These are phyloP conservation scores for Lactuca saligna DNA, from an alignment of 129 eudicot species.

Conservation along the genomic window DNA sequence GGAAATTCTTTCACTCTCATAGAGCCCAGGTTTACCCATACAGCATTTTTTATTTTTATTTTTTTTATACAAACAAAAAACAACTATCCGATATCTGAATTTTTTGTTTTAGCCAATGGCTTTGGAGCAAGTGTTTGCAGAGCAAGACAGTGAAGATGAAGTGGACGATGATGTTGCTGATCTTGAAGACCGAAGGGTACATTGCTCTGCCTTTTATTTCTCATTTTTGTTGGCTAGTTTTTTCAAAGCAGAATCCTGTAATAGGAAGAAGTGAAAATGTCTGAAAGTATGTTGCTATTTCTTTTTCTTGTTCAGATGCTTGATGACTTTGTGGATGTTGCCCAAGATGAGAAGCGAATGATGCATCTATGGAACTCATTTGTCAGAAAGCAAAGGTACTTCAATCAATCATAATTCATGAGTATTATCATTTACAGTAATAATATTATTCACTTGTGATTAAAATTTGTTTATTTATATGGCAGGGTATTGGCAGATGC, in stretches of 20 bases:
- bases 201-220: conserved; percentile 15
- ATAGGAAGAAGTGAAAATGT: no score
- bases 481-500: conserved; percentile 87
- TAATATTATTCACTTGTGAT: not conserved
- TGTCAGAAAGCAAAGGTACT: conserved; percentile 83
- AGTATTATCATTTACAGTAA: not conserved
- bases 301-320: conserved; percentile 65
- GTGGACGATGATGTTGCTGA: conserved; percentile 97
- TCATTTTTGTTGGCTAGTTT: no score
- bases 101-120: conserved; percentile 67
- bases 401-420: not conserved
- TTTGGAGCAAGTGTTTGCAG: conserved; percentile 86
- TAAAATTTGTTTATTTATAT: conserved; percentile 8
- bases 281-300: not conserved
- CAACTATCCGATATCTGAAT: conserved; percentile 3
- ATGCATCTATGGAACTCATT: conserved; percentile 99
- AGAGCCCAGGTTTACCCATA: conserved; percentile 75
- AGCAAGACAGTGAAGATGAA: conserved; percentile 96
- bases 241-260: no score
- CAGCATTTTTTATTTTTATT: not conserved
- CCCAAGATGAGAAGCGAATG: conserved; percentile 77
- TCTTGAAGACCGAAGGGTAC: conserved; percentile 91
- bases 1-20: conserved; percentile 87
- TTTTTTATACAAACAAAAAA: not conserved
- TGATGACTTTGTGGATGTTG: conserved; percentile 92